Evolutionary conservation across 2,329 filamentous ascomycete genomes (phyloP), one percentile per base, ranked within the genome.

Genomic region (Monosporascus sp.): DNA sequence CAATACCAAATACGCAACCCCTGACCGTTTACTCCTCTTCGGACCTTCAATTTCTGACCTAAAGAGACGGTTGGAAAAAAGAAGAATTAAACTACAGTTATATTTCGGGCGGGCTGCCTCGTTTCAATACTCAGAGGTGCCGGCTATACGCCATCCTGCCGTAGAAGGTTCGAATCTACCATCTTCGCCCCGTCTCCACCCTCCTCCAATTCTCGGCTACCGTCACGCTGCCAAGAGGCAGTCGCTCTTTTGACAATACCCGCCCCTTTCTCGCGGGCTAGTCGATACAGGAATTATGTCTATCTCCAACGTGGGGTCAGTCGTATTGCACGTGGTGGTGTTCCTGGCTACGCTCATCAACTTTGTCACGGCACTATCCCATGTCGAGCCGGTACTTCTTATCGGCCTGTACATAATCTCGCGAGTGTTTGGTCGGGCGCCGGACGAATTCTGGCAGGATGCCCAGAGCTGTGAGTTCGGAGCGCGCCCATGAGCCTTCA

Each of bases 301-400:
- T 63, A 69, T 81, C 54, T 70, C 72, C 61, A 76, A 80, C 67
- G 64, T 81, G 26, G 78, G 78, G 48, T 74, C 78, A n/a, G 68
- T 79, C 37, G 64, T 80, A 57, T 68, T 81, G 49, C 71, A 78
- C 59, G 71, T 79, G 58, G 68, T 80, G 51, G 76, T 80, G 61
- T 81, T 81, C 63, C 68, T 81, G 58, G 78, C 76, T 41, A 78
- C 78, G 50, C 68, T 81, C 52, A 72, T 78, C 56, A 79, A 80
- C 64, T 76, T 81, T 62, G 74, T 74, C 62, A 74, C 78, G 56
- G 77, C 76, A 53, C 70, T 81, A 54, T 70, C 76, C 19, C 71
- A 76, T 55, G 72, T 77, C 51, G 77, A 79, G 55, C 74, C 77
- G 17, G 68, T 76, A 47, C 56, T 75, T 9, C 68, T 80, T 26